phyloP scores from a whole-genome alignment of 768 basidiomycete species.

The Kwoniella newhampshirensis region DNA sequence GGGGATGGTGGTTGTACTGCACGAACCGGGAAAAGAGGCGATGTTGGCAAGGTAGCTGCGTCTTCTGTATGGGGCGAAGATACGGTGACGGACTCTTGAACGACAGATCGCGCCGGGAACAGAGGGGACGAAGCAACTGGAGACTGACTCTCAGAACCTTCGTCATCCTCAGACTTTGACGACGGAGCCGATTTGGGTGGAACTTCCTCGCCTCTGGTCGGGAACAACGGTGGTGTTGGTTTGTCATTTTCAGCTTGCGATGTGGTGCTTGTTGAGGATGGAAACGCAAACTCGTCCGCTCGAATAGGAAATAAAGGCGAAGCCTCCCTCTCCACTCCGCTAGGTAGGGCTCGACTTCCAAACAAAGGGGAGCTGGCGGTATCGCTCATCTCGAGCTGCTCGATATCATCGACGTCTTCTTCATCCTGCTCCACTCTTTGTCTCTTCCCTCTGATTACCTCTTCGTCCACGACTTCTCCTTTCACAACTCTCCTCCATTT shows the following conservation, averaged over 20 bases:
- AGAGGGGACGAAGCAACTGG: slow-evolving; percentile 1
- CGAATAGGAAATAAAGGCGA: slow-evolving; percentile 19
- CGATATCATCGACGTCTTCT: neutral
- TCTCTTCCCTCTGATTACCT: slow-evolving; percentile 10
- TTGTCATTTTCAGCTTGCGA: neutral
- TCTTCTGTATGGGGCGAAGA: neutral
- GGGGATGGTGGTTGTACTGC: neutral
- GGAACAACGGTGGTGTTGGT: slow-evolving; percentile 19
- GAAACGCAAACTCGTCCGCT: neutral
- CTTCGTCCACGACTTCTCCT: slow-evolving; percentile 12
- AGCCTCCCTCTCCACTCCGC: neutral
- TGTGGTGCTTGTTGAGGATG: neutral
- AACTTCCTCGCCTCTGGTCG: neutral
- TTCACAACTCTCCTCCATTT: slow-evolving; percentile 18
- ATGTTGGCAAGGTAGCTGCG: neutral
- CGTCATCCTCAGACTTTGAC: neutral
- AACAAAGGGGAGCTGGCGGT: slow-evolving; percentile 15
- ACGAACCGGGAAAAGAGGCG: slow-evolving; percentile 9
- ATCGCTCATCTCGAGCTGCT: neutral
- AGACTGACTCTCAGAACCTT: neutral
- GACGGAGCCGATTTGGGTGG: neutral
- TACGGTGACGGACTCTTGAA: neutral
- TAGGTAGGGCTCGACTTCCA: slow-evolving; percentile 6
- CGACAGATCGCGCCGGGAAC: slow-evolving; percentile 1
- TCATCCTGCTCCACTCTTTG: slow-evolving; percentile 8